phyloP scores from a whole-genome alignment of 2,329 filamentous ascomycete genomes.

The Paraphoma chrysanthemicola region DNA sequence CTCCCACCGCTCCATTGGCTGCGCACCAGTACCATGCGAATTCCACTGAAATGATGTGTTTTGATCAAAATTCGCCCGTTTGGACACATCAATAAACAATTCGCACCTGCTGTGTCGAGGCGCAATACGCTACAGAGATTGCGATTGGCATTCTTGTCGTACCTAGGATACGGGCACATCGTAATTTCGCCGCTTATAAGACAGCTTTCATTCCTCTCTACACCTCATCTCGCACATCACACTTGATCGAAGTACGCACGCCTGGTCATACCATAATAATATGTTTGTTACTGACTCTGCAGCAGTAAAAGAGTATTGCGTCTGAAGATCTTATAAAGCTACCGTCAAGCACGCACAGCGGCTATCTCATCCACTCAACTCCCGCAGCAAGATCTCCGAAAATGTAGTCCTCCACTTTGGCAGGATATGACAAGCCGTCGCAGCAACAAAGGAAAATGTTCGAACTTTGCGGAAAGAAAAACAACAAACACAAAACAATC shows the following conservation, averaged over 20 bases:
- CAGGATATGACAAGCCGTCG: conserved; percentile 17
- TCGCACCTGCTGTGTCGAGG: not conserved
- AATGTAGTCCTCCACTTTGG: conserved; percentile 17
- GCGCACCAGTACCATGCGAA: not conserved
- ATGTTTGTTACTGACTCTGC: conserved; percentile 35
- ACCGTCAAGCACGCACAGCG: conserved; percentile 42
- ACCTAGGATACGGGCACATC: not conserved
- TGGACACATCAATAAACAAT: not conserved
- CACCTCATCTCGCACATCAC: not conserved
- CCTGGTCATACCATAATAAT: conserved; percentile 15
- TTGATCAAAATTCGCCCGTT: conserved; percentile 1
- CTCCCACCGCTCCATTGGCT: not conserved
- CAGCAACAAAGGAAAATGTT: conserved; percentile 23
- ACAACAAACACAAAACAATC: conserved; percentile 19
- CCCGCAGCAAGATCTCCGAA: conserved; percentile 28
- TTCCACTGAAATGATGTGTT: not conserved
- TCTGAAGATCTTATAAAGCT: conserved; percentile 33
- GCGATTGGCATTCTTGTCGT: conserved; percentile 4
- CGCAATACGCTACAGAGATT: conserved; percentile 1
- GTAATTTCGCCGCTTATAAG: conserved; percentile 2
- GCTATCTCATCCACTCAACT: conserved; percentile 27
- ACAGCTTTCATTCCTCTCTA: not conserved
- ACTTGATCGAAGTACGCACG: not conserved
- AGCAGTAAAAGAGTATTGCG: conserved; percentile 24
- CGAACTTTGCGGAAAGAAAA: conserved; percentile 7